Base-by-base conservation (phyloP, 495 filamentous ascomycete genomes). In the Aspergillus biplanus region DNA sequence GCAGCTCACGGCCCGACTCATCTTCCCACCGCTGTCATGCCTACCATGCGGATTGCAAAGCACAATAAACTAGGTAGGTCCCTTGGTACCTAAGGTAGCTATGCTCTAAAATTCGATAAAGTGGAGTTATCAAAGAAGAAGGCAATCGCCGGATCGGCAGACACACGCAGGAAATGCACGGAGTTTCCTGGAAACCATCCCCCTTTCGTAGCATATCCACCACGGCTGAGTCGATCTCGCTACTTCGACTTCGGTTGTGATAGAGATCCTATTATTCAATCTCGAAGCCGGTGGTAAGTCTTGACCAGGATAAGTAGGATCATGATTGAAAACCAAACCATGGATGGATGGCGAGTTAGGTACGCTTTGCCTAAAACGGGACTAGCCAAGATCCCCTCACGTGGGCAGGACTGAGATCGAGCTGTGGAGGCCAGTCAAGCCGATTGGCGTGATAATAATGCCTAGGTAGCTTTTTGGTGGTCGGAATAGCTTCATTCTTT, bases 311-410 rank as follows among this genome's bases (percentile, higher is more conserved):
- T 11, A 50, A 18, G 16, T 9, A 50, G 6, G n/a, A 21, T 21
- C 11, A 7, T n/a, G 47, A 27, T 18, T 5, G 6, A 21, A 18
- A 27, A 50, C 6, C 16, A 49, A 21, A 12, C 46, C 50, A 53
- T 53, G 4, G 8, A 53, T 33, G 50, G 50, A 33, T 53, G 27
- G 33, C 12, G 52, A 49, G 48, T 27, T 44, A 49, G 52, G 21
- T 48, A 12, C 39, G 27, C 52, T 34, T 54, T 34, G 11, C 32
- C 59, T 39, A 7, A 50, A 57, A 57, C 53, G 27, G 60, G 61
- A 63, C 47, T 63, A 63, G 61, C 52, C 35, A 8, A 21, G 34
- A 53, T 53, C 60, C 57, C 44, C 46, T 63, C 61, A 63, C 61
- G 61, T 63, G 61, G 61, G 46, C 21, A 31, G n/a, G 13, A 37